A percentile compares a stretch with the other conserved stretches of the same genome.
phyloP scores from a whole-genome alignment of 192 early-diverging fungal genomes.

The Allomyces macrogynus region DNA sequence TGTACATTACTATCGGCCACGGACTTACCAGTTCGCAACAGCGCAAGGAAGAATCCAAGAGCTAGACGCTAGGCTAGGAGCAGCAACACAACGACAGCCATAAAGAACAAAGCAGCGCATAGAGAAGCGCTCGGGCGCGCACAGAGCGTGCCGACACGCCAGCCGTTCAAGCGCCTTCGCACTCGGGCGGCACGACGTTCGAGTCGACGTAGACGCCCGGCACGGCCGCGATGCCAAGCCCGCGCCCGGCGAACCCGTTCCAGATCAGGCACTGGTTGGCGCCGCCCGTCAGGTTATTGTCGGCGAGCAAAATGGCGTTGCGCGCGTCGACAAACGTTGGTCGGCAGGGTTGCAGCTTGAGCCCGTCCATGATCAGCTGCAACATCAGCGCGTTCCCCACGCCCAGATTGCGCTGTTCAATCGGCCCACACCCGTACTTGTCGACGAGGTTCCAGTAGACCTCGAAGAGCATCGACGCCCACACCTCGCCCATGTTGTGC shows the following conservation, averaged over 20 bases:
- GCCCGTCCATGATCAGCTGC: conserved; percentile 27
- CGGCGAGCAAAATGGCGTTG: conserved; percentile 25
- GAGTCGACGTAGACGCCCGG: no score
- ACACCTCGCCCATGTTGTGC: not conserved
- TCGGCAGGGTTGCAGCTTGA: conserved; percentile 29
- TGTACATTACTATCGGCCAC: no score
- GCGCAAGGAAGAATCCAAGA: no score
- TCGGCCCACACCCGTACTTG: conserved; percentile 18
- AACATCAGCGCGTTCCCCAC: conserved; percentile 24
- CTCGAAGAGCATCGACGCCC: conserved; percentile 4
- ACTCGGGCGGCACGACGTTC: no score
- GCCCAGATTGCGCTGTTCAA: not conserved
- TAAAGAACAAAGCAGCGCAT: no score
- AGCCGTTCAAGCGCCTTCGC: no score
- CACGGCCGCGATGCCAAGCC: conserved; percentile 6
- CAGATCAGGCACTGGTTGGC: conserved; percentile 21
- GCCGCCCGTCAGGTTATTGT: conserved; percentile 16
- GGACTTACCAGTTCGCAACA: no score
- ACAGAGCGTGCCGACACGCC: no score
- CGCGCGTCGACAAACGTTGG: conserved; percentile 31
- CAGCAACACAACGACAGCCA: no score
- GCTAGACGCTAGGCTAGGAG: no score
- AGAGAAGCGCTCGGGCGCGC: no score
- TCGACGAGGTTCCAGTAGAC: conserved; percentile 35
- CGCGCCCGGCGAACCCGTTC: conserved; percentile 8